Evolutionary conservation across 306 rosid genomes (phyloP), one percentile per base, ranked within the genome.

Genomic region (Dryas octopetala): DNA sequence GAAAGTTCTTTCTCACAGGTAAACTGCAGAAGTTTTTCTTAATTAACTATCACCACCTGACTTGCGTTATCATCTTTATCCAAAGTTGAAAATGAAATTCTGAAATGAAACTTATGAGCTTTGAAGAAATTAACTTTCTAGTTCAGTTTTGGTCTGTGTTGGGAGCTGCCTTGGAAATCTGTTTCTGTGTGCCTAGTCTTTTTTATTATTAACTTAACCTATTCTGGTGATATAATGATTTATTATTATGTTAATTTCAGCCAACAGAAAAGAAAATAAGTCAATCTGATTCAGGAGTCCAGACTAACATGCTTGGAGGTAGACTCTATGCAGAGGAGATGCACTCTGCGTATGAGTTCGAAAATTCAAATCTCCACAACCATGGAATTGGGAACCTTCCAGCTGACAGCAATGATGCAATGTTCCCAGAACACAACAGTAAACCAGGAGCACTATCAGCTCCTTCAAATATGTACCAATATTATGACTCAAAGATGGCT

Each of bases 401-500:
- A 5, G 60, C 73, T 62, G 96, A 88, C 19, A 83, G 75, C 61
- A 85, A 76, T 61, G 88, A 89, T 51, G 23, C 71, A 60, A 60
- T 81, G 38, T 76, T 85, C 70, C 70, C 86, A 2, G 96, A 87
- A 40, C 91, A 47, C 68, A 84, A 84, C 63, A 54, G 67, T 48
- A 89, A 88, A 84, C 62, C 86, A 57, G 91, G 83, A 77, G 74
- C 86, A 45, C 54, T 78, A 43, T 81, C 93, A 17, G 72, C 88
- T 74, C 76, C 95, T 74, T 86, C 97, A 69, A 80, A 79, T 72
- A 82, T 90, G 80, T 83, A 78, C 74, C 92, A 89, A 55, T 85
- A 86, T 66, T 91, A 95, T 60, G 99, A 95, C 84, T 74, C 88
- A 3, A 92, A 89, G 82, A 74, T 91, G 76, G 88, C 93, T 48